Percentiles rank a stretch among this genome's conserved stretches.
Conservation (phyloP, 345 rosid species). For the Eucalyptus urophylla region DNA sequence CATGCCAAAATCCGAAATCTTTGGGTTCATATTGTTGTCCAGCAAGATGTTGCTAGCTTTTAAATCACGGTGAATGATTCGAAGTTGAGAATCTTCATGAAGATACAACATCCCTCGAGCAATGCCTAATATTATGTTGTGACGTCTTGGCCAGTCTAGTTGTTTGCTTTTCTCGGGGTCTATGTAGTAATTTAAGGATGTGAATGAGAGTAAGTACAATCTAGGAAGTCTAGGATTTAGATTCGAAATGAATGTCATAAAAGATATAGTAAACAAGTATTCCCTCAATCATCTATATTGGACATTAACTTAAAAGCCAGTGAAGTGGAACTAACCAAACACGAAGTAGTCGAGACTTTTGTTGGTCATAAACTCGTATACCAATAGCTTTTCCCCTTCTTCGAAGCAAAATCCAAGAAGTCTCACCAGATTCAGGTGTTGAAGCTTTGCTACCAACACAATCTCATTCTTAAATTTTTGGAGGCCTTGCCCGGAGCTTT, state of each 20-base stretch:
- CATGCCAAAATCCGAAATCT: neutral
- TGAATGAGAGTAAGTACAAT: neutral
- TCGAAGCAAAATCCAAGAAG: neutral
- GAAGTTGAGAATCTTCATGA: neutral
- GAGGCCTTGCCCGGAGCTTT: constrained; percentile 20
- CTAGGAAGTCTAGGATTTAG: neutral
- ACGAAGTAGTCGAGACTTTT: neutral
- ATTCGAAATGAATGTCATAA: neutral
- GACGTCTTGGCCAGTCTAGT: too few relatives aligned
- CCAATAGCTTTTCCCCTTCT: neutral
- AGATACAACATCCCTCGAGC: too few relatives aligned
- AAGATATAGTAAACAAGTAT: neutral
- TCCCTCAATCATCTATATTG: neutral
- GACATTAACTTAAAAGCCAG: neutral
- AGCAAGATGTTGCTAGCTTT: neutral
- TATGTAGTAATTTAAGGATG: neutral
- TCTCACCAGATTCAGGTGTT: neutral
- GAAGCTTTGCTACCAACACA: neutral
- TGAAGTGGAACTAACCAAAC: neutral
- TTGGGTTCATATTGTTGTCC: neutral
- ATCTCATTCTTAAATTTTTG: neutral
- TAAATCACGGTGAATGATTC: neutral
- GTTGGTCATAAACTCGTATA: neutral
- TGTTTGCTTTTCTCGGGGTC: neutral
- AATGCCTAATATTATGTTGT: too few relatives aligned